Evolutionary conservation across 768 basidiomycete species (phyloP), one percentile per base, ranked within the genome.

Genomic region (Tricholoma matsutake): DNA sequence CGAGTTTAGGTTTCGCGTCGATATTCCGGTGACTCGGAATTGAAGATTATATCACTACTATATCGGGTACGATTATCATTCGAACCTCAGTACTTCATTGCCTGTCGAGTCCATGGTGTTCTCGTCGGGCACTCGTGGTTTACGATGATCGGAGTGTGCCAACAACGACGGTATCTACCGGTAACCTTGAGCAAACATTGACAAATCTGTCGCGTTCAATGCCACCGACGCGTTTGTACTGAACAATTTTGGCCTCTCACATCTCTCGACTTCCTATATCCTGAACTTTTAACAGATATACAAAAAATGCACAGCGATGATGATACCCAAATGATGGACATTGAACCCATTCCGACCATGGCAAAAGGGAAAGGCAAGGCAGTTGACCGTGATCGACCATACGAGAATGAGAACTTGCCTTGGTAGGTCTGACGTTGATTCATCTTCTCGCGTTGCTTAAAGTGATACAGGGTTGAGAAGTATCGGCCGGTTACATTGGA

Each of bases 401-500:
- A 74, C 25, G 81, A 83, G 39, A 77, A 82, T 61, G 91, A 94
- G 35, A 89, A 82, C 63, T 75, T 98, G 35, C 95, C 95, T 43
- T 98, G 95, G 95, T 95, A 68, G 71, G 54, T 43, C 52, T 60
- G 39, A 58, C 10, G 49, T 57, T 29, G 34, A 41, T 47, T 9
- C 35, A 54, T 43, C 7, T 16, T 49, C 18, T 68, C 25, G 61
- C 60, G 3, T 11, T 31, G 37, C 57, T 67, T 55, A 68, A 35
- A 57, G 58, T 55, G 47, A 58, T 34, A 49, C 64, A 96, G 96
- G 96, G 97, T 98, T 37, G 96, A 99, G 75, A 98, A 98, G 75
- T 98, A 98, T 76, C 79, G 97, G 57, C 97, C 97, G 11, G 89
- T 88, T 8, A 89, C 90, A 2, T 76, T 99, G 59, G 88, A 90